Evolutionary conservation across 768 basidiomycete genomes (phyloP), one percentile per base, ranked within the genome.

Genomic region (Hygrophorus pudorinus): DNA sequence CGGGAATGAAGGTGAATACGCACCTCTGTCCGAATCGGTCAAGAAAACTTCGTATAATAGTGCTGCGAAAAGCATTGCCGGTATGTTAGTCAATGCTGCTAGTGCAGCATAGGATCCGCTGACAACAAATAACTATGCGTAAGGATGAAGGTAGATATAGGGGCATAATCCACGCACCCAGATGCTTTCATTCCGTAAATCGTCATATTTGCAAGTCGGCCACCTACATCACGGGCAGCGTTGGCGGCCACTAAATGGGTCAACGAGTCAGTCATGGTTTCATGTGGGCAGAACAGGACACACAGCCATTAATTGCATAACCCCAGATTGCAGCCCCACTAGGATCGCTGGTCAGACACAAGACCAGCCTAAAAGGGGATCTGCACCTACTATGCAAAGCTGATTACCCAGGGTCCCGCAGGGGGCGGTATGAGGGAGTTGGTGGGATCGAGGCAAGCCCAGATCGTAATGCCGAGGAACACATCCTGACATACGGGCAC

Each of bases 221-320:
- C 77, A 14, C 81, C 82, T 34, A 85, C 21, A 56, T 85, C 82
- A 54, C 82, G 79, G 21, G 81, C 79, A 2, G 78, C 60, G 58
- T 85, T 85, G 28, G 80, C 65, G 11, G 78, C 68, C 36, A 85
- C 72, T 77, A 45, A 7, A 48, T 36, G 37, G 16, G 29, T 42
- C 1, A 31, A 18, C 20, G 29, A 11, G 32, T 30, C 5, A 12
- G 24, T 24, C 17, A 11, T 5, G n/a, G 4, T n/a, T n/a, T 17
- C 12, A 20, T 29, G 47, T 12, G 13, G 20, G 44, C 47, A 30
- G n/a, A 14, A 38, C 4, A 37, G 40, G 29, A 55, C 65, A 54
- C 52, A 78, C 78, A 58, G 17, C 72, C 71, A 29, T 67, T 63
- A 2, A 71, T 62, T 4, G 73, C 63, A 55, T 65, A 84, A 31